Conservation (phyloP, 2,329 filamentous ascomycete species). For the Aureobasidium subglaciale region DNA sequence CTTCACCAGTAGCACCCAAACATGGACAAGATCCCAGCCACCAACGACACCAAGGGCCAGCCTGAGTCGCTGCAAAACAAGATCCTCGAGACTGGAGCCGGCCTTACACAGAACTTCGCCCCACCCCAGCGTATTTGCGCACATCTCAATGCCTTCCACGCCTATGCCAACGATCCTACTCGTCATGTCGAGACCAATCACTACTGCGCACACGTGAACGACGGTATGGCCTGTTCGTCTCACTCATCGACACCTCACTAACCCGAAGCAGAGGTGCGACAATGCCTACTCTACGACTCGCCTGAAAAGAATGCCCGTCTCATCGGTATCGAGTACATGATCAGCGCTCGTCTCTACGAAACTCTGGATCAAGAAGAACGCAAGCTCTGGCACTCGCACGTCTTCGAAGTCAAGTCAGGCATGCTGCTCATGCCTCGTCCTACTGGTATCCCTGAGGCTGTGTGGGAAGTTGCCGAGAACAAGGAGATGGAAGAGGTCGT, state of each 20-base stretch:
- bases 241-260: not conserved
- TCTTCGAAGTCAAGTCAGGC: slow-evolving; percentile 68
- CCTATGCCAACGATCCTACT: slow-evolving; percentile 65
- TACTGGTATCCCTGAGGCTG: slow-evolving; percentile 45
- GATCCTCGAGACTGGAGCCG: slow-evolving; percentile 55
- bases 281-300: slow-evolving; percentile 80
- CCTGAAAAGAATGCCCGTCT: slow-evolving; percentile 60
- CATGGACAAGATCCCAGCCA: slow-evolving; percentile 33
- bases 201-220: slow-evolving; percentile 72
- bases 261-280: slow-evolving; percentile 57
- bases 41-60: slow-evolving; percentile 41
- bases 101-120: slow-evolving; percentile 57
- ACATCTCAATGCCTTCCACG: slow-evolving; percentile 80
- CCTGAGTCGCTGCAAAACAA: slow-evolving; percentile 50
- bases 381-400: slow-evolving; percentile 70
- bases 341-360: slow-evolving; percentile 61
- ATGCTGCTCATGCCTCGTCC: slow-evolving; percentile 73
- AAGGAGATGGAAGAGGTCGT: slow-evolving; percentile 73
- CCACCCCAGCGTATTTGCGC: slow-evolving; percentile 71
- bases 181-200: slow-evolving; percentile 72
- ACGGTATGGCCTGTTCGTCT: slow-evolving; percentile 32
- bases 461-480: slow-evolving; percentile 71
- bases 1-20: not conserved
- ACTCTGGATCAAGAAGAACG: slow-evolving; percentile 61
- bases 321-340: slow-evolving; percentile 85